Evolutionary conservation across 2,329 filamentous ascomycete species (phyloP).

Genomic region (Ophiostoma sp.): DNA sequence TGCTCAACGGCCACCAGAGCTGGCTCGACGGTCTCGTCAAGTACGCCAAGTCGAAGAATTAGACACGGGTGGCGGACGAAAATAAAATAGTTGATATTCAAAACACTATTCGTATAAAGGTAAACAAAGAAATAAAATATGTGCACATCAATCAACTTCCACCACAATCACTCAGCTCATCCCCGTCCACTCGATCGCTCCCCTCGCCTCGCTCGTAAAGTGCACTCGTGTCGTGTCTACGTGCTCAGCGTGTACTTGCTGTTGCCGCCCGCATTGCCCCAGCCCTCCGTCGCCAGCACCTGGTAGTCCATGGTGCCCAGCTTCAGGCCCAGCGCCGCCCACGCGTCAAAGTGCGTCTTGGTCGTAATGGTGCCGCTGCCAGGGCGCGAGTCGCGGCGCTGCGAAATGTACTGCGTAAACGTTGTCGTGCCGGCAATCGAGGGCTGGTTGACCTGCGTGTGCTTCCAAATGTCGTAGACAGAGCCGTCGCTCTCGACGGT

Average conservation of each 20-base stretch:
- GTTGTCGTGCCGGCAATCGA: slow-evolving; percentile 50
- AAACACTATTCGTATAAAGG: not conserved
- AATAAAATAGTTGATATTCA: not conserved
- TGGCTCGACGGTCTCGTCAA: slow-evolving; percentile 17
- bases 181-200: not conserved
- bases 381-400: slow-evolving; percentile 47
- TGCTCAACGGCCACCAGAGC: slow-evolving; percentile 14
- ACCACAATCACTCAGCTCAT: not conserved
- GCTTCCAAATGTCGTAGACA: slow-evolving; percentile 40
- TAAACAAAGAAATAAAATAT: not conserved
- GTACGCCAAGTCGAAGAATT: slow-evolving; percentile 4
- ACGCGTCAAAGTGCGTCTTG: slow-evolving; percentile 54
- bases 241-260: slow-evolving; percentile 36
- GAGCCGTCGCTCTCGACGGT: slow-evolving; percentile 38
- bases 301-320: slow-evolving; percentile 52
- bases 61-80: not conserved
- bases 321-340: slow-evolving; percentile 48
- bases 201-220: not conserved
- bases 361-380: slow-evolving; percentile 50
- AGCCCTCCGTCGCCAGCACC: slow-evolving; percentile 55
- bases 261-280: slow-evolving; percentile 36
- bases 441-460: slow-evolving; percentile 45
- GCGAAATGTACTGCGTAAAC: slow-evolving; percentile 53
- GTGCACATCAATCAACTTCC: not conserved
- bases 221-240: not conserved